Conservation (phyloP, 495 filamentous ascomycete species). For the Xanthoparmelia taractica region DNA sequence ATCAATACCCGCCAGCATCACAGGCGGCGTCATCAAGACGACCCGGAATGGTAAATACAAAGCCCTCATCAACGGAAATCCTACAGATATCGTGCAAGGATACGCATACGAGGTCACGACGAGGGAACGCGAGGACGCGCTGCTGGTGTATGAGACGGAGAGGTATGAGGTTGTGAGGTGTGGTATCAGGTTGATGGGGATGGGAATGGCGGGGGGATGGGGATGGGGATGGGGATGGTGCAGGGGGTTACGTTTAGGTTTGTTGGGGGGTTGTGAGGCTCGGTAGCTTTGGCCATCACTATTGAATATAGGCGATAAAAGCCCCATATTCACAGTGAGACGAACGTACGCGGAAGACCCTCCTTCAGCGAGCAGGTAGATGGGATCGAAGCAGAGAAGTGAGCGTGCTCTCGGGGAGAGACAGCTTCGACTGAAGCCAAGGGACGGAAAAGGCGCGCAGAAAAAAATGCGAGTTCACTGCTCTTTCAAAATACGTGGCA, state of each 20-base stretch:
- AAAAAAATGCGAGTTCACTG: no score
- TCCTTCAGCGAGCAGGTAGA: no score
- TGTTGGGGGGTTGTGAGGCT: background rate
- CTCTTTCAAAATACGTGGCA: no score
- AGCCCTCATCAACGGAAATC: constrained; percentile 33
- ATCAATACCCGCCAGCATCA: constrained; percentile 24
- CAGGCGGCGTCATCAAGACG: constrained; percentile 29
- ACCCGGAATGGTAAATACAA: constrained; percentile 39
- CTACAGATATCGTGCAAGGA: constrained; percentile 25
- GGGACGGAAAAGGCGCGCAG: no score
- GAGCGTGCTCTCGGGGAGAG: no score
- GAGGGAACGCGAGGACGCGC: constrained; percentile 33
- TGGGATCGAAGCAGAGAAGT: no score
- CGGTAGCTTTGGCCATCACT: no score
- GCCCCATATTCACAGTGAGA: no score
- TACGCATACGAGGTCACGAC: constrained; percentile 32
- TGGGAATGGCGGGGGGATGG: background rate
- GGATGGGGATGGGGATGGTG: background rate
- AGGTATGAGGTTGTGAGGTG: constrained; percentile 40
- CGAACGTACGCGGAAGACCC: no score
- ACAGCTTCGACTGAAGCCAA: no score
- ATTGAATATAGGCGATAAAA: no score
- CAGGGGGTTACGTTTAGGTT: constrained; percentile 20
- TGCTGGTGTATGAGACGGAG: constrained; percentile 35
- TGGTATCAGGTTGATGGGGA: constrained; percentile 25